A percentile compares a stretch with the other conserved stretches of the same genome.
Conservation (phyloP, 768 basidiomycete genomes). For the Coprinellus aureogranulatus region DNA sequence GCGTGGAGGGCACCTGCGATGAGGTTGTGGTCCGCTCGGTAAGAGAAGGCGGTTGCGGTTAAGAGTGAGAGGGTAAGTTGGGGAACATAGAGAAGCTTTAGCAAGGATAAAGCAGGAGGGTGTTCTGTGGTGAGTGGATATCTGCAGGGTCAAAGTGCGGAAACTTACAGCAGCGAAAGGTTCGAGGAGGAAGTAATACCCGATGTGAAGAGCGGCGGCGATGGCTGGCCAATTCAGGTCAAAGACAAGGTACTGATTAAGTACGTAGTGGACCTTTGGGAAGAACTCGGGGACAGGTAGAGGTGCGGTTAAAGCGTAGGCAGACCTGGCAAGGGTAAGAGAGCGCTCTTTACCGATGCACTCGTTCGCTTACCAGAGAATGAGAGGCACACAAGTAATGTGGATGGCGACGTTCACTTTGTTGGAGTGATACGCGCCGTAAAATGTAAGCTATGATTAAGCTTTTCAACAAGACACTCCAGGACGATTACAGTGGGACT, state of each 20-base stretch:
- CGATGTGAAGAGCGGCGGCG: constrained; percentile 53
- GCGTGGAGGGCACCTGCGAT: constrained; percentile 58
- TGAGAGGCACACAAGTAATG: constrained; percentile 76
- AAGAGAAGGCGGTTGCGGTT: constrained; percentile 68
- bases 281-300: constrained; percentile 54
- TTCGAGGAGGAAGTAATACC: constrained; percentile 81
- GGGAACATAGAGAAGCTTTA: constrained; percentile 78
- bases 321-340: constrained; percentile 47
- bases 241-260: constrained; percentile 66
- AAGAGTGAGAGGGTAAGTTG: constrained; percentile 61
- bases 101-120: too few species aligned
- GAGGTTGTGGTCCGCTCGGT: constrained; percentile 47
- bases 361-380: constrained; percentile 62
- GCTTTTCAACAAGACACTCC: constrained; percentile 5
- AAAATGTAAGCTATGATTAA: constrained; percentile 72
- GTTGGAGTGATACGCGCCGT: constrained; percentile 89
- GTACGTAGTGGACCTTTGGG: constrained; percentile 47
- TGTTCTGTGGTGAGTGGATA: too few species aligned
- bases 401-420: constrained; percentile 83
- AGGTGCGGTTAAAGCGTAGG: constrained; percentile 48
- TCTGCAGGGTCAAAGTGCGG: too few species aligned
- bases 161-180: constrained; percentile 80
- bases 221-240: constrained; percentile 69
- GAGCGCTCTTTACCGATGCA: not conserved
- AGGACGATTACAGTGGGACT: constrained; percentile 8